Percentiles rank a stretch among this genome's conserved stretches.
Evolutionary conservation across 139 green algal genomes (phyloP).

Genomic region (Chlorella sp.): DNA sequence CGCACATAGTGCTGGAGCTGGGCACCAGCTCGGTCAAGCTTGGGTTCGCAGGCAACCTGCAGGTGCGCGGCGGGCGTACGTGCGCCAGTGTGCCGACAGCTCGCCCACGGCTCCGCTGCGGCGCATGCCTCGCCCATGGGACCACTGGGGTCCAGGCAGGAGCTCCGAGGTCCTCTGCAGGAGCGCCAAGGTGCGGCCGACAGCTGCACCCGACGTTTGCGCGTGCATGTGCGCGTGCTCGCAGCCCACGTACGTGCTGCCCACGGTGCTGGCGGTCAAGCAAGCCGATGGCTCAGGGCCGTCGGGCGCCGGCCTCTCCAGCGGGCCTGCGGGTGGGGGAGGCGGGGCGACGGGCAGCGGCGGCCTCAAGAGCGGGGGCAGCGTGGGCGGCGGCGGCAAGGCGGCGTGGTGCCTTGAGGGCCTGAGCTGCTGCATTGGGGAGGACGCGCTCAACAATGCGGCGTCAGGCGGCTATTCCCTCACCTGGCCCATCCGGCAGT

Average conservation of each 20-base stretch:
- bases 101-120: not conserved
- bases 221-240: not conserved
- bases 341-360: no score
- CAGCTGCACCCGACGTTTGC: not conserved
- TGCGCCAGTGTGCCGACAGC: not conserved
- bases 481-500: constrained; percentile 53
- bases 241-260: constrained; percentile 54
- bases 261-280: constrained; percentile 44
- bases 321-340: no score
- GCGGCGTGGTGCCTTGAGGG: constrained; percentile 38
- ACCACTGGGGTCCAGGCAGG: no score
- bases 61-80: constrained; percentile 1
- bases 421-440: constrained; percentile 59
- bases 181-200: not conserved
- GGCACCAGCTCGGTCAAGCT: constrained; percentile 70
- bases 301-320: no score
- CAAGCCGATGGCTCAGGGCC: not conserved
- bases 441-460: constrained; percentile 42
- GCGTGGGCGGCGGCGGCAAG: not conserved
- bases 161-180: no score
- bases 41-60: constrained; percentile 61
- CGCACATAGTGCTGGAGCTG: constrained; percentile 57
- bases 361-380: no score
- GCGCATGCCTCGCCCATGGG: not conserved
- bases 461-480: constrained; percentile 23